Conservation (phyloP, 257 asterid species). For the Verbascum thapsus region DNA sequence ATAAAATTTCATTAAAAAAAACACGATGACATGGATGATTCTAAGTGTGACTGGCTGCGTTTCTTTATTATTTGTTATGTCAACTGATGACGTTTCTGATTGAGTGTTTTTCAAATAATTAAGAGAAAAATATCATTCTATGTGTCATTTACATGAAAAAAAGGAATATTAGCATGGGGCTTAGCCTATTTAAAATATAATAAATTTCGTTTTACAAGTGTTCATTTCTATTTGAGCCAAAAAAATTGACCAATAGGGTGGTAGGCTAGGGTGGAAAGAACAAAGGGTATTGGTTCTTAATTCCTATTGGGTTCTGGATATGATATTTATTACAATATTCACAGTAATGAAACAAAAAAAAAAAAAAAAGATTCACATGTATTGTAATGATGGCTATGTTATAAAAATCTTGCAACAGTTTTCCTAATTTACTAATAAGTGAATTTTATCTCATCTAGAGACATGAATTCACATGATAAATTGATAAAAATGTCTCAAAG, state of each 20-base stretch:
- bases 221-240: slow-evolving; percentile 24
- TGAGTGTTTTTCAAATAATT: too few species aligned
- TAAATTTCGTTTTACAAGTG: slow-evolving; percentile 30
- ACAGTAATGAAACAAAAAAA: not conserved
- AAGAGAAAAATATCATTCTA: not conserved
- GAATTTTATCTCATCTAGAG: too few species aligned
- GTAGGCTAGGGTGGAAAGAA: slow-evolving; percentile 12
- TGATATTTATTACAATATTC: not conserved
- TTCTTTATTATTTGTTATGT: too few species aligned
- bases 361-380: slow-evolving; percentile 5
- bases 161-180: slow-evolving; percentile 26
- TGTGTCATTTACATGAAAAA: slow-evolving; percentile 21
- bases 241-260: slow-evolving; percentile 27
- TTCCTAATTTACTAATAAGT: not conserved
- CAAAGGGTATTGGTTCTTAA: slow-evolving; percentile 15
- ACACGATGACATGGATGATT: too few species aligned
- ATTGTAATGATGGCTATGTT: not conserved
- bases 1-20: too few species aligned
- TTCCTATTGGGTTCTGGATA: slow-evolving; percentile 5
- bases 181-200: slow-evolving; percentile 2
- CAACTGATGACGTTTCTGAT: too few species aligned
- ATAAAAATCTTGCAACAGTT: not conserved
- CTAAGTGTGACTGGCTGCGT: too few species aligned
- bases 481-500: too few species aligned
- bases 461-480: too few species aligned